phyloP scores from a whole-genome alignment of 2,329 filamentous ascomycete species.

The Xylaria sp. region DNA sequence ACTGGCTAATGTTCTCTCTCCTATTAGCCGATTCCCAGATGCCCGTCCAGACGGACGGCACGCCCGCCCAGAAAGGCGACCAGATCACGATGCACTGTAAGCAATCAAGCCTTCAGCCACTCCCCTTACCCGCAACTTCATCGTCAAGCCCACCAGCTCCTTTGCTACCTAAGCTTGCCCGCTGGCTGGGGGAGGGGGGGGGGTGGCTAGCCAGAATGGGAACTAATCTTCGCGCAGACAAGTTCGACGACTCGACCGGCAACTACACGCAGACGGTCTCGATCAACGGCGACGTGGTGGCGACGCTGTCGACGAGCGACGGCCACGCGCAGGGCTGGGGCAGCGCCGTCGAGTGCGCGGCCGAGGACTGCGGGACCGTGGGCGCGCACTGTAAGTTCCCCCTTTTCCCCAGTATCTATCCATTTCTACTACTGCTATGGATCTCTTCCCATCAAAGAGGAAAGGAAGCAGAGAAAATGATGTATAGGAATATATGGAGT shows the following conservation, averaged over 20 bases:
- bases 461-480: background rate
- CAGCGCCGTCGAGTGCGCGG: slow-evolving; percentile 40
- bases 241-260: slow-evolving; percentile 17
- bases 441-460: no score
- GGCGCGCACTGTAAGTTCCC: slow-evolving; percentile 40
- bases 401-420: no score
- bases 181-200: no score
- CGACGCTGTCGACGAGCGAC: slow-evolving; percentile 24
- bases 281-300: slow-evolving; percentile 19
- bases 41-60: slow-evolving; percentile 37
- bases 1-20: background rate
- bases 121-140: no score
- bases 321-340: slow-evolving; percentile 22
- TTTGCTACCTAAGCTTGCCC: no score
- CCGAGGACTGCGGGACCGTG: slow-evolving; percentile 44
- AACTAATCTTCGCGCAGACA: slow-evolving; percentile 9
- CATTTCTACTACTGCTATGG: no score
- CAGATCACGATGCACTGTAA: slow-evolving; percentile 46
- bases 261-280: slow-evolving; percentile 26
- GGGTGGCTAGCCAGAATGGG: no score
- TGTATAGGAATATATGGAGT: background rate
- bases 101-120: slow-evolving; percentile 1
- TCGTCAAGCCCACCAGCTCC: no score
- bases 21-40: slow-evolving; percentile 34
- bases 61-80: slow-evolving; percentile 32